A percentile compares a stretch with the other conserved stretches of the same genome.
phyloP scores from a whole-genome alignment of 2,329 filamentous ascomycete species.

The Colletotrichum cordylinicola region DNA sequence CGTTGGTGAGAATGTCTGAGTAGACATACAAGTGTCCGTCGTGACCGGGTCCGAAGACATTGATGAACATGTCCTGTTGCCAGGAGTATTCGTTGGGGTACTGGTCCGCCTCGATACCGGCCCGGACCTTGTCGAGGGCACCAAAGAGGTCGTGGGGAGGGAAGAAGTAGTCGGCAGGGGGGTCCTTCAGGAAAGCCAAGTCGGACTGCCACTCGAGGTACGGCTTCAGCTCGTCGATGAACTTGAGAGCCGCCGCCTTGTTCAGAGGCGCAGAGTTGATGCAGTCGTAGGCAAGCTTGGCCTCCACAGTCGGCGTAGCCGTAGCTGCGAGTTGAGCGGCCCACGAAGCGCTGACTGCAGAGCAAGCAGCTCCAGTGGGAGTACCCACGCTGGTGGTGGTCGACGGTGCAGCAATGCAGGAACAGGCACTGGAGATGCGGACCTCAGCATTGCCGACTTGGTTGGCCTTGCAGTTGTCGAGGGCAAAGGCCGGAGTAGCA shows the following conservation, averaged over 20 bases:
- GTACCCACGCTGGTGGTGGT: neutral
- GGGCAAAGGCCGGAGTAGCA: neutral
- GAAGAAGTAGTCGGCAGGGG: conserved; percentile 55
- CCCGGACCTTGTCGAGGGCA: conserved; percentile 35
- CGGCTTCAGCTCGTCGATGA: conserved; percentile 40
- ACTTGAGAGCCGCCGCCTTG: conserved; percentile 33
- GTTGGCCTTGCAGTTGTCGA: neutral
- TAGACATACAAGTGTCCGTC: conserved; percentile 47
- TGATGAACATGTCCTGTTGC: conserved; percentile 43
- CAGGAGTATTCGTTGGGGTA: conserved; percentile 45
- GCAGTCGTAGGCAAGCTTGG: conserved; percentile 40
- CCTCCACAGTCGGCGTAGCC: conserved; percentile 29
- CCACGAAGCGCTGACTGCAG: neutral
- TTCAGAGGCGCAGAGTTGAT: conserved; percentile 42
- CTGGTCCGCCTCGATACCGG: conserved; percentile 34
- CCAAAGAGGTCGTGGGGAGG: conserved; percentile 44
- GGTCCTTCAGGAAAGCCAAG: conserved; percentile 51
- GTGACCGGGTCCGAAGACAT: conserved; percentile 39
- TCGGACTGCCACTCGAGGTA: conserved; percentile 54
- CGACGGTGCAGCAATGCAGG: neutral
- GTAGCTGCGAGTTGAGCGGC: neutral
- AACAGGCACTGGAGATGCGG: neutral
- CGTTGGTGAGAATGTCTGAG: conserved; percentile 41
- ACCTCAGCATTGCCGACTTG: neutral
- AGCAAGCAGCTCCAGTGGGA: neutral